These are phyloP conservation scores for Rhodotorula sp. DNA, from an alignment of 1,284 basidiomycete genomes.

Conservation along the genomic window DNA sequence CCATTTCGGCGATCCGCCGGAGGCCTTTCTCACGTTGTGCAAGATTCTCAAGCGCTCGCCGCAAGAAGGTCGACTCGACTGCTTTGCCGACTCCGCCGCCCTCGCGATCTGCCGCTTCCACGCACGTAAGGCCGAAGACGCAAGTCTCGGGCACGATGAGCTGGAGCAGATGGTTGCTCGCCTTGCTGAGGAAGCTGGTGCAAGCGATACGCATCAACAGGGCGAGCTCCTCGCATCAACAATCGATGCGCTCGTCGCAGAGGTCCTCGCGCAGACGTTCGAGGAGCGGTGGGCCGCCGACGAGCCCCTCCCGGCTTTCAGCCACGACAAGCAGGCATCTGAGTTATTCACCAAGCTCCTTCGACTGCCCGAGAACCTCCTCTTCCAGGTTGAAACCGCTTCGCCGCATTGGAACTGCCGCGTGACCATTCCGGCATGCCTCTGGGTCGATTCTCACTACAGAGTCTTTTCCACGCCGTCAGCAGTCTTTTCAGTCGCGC, in stretches of 20 bases:
- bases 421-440: slow-evolving; percentile 53
- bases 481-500: slow-evolving; percentile 70
- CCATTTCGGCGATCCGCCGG: slow-evolving; percentile 1
- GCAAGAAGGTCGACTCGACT: slow-evolving; percentile 60
- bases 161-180: neutral
- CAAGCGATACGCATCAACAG: slow-evolving; percentile 19
- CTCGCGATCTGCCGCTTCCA: slow-evolving; percentile 47
- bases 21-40: slow-evolving; percentile 19
- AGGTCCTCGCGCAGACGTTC: slow-evolving; percentile 38
- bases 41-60: slow-evolving; percentile 42
- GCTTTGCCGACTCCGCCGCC: slow-evolving; percentile 68
- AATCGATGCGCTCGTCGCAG: slow-evolving; percentile 38
- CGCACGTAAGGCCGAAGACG: neutral
- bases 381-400: slow-evolving; percentile 7
- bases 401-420: slow-evolving; percentile 42
- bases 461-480: slow-evolving; percentile 16
- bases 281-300: slow-evolving; percentile 3
- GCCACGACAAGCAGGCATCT: neutral
- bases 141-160: neutral
- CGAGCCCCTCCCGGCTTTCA: neutral
- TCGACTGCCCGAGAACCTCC: neutral
- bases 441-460: slow-evolving; percentile 13
- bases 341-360: slow-evolving; percentile 16
- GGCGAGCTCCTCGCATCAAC: slow-evolving; percentile 28
- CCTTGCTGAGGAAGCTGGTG: slow-evolving; percentile 15